Base-by-base conservation (phyloP, 208 protist genomes). In the Sergeia podlipaevii region DNA sequence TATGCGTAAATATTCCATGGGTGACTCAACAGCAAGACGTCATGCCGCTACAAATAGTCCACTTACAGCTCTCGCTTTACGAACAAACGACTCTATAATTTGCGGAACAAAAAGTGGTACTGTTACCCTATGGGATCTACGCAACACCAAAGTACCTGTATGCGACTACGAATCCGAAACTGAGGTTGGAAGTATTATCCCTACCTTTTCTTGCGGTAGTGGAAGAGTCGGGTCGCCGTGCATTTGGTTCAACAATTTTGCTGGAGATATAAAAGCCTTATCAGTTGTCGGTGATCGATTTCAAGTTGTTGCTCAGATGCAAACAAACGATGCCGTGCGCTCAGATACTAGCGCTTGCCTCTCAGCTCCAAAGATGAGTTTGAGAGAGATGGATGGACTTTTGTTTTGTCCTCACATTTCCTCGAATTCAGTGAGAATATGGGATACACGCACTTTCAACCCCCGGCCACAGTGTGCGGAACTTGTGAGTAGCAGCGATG, bases 71-170 rank as follows among this genome's bases (percentile, higher is more conserved):
- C 37, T 70, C 11, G 56, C 66, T 5, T 74, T 65, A 42, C 21
- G 39, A 6, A 24, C 13, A 0, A 29, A 51, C 6, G 5, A 60
- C 15, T 64, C 78, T 28, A 2, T 90, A 1, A n/a, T 86, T 11
- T 72, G 62, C 4, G 82, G 82, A 13, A 58, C 60, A 6, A 63
- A 76, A 51, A 64, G 42, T 37, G 82, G 82, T 17, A 29, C 57
- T 15, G 30, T 90, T 0, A 65, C 71, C 18, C 49, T 90, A 29
- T 90, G 82, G 79, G 82, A 90, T 59, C 49, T 78, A 29, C 70
- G 82, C 54, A 57, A 29, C 10, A 3, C 29, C 17, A 26, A 2
- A 13, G 38, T 20, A 36, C 2, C 32, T 33, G 44, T 65, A 30
- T 76, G 32, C 30, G 59, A 54, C 4, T 69, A 73, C 39, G 60